A percentile compares a stretch with the other conserved stretches of the same genome.
Evolutionary conservation across 2,329 filamentous ascomycete genomes (phyloP).

Genomic region (Trichoderma lentiforme): DNA sequence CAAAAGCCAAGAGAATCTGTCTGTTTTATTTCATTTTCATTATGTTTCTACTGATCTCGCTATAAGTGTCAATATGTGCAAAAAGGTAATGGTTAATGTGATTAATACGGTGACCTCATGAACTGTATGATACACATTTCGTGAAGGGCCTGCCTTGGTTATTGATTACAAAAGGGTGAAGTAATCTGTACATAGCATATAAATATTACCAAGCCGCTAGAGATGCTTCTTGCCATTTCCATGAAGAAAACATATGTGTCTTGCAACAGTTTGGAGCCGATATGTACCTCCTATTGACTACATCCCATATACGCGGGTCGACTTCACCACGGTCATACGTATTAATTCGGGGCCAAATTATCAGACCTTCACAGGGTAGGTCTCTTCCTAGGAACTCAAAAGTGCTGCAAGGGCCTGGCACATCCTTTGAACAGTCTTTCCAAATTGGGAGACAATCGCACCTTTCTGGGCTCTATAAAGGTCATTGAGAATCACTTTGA

Average conservation of each 20-base stretch:
- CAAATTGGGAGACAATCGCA: not conserved
- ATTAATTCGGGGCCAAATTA: not conserved
- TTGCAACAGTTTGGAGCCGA: not conserved
- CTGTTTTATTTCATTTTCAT: too few relatives aligned
- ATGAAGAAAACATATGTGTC: not conserved
- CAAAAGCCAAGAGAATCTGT: too few relatives aligned
- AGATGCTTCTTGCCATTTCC: not conserved
- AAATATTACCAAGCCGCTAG: not conserved
- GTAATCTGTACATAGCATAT: not conserved
- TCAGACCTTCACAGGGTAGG: not conserved
- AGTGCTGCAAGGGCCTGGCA: not conserved
- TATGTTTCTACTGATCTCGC: too few relatives aligned
- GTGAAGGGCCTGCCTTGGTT: not conserved
- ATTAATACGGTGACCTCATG: too few relatives aligned
- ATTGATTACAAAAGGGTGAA: not conserved
- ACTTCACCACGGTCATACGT: not conserved
- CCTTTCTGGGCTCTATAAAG: not conserved
- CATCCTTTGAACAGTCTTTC: not conserved
- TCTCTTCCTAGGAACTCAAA: not conserved
- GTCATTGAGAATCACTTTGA: not conserved
- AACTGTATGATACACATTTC: too few relatives aligned
- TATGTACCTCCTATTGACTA: not conserved
- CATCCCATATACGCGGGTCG: not conserved
- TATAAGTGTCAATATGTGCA: too few relatives aligned
- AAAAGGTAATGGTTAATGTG: too few relatives aligned